Conservation (phyloP, 495 filamentous ascomycete genomes). For the Umbilicaria muhlenbergii region DNA sequence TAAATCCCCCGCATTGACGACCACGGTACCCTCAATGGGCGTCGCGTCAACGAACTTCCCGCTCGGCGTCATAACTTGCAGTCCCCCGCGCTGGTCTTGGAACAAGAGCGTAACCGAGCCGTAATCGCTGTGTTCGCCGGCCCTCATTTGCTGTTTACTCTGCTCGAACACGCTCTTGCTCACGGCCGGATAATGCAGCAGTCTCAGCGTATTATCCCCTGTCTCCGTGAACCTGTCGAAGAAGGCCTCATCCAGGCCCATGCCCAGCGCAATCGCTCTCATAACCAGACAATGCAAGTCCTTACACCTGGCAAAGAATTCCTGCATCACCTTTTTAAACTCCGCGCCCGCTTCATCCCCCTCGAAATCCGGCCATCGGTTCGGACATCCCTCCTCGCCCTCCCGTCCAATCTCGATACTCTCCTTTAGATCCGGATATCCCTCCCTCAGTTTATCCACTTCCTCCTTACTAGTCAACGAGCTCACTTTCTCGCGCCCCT, state of each 20-base stretch:
- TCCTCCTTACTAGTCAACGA: constrained; percentile 38
- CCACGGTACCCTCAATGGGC: constrained; percentile 68
- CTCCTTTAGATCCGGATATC: constrained; percentile 67
- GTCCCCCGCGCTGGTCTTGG: constrained; percentile 66
- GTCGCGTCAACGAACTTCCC: constrained; percentile 71
- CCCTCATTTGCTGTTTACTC: constrained; percentile 61
- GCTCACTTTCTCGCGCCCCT: constrained; percentile 65
- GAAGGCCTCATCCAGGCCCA: constrained; percentile 55
- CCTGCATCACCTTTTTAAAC: constrained; percentile 58
- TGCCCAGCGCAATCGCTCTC: constrained; percentile 73
- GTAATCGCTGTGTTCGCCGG: constrained; percentile 81
- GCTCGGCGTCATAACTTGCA: constrained; percentile 68
- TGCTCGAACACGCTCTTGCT: constrained; percentile 47
- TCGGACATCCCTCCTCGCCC: constrained; percentile 47
- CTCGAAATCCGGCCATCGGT: constrained; percentile 54
- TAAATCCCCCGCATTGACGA: constrained; percentile 85
- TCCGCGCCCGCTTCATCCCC: constrained; percentile 38
- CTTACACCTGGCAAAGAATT: constrained; percentile 61
- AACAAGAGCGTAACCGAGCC: constrained; percentile 80
- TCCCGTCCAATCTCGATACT: constrained; percentile 73
- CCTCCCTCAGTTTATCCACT: constrained; percentile 40
- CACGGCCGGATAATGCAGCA: constrained; percentile 77
- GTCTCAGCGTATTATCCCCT: constrained; percentile 75
- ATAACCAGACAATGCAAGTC: constrained; percentile 63
- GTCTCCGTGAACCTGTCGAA: constrained; percentile 61